Conservation (phyloP, 108 stramenopile species). For the Cylindrotheca closterium region DNA sequence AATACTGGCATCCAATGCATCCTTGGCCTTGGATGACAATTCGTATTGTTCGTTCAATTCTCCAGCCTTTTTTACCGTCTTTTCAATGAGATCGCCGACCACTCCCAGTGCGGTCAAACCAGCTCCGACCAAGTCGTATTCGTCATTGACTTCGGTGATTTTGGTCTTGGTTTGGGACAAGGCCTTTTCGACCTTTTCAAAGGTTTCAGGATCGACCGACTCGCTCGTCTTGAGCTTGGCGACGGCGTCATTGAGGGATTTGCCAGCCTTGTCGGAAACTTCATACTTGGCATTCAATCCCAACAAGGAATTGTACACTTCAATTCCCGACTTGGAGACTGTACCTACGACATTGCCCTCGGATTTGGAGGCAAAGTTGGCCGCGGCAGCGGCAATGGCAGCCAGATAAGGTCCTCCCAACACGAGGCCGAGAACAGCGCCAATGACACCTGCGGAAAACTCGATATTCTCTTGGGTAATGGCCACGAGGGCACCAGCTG, state of each 20-base stretch:
- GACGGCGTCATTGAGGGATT: constrained; percentile 58
- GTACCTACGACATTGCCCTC: constrained; percentile 74
- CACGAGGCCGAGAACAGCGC: constrained; percentile 69
- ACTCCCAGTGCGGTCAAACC: constrained; percentile 82
- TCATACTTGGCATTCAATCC: constrained; percentile 86
- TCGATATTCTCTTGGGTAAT: constrained; percentile 90
- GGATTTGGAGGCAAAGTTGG: constrained; percentile 84
- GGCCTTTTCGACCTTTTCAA: constrained; percentile 82
- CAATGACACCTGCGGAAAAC: constrained; percentile 85
- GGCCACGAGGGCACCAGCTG: constrained; percentile 61
- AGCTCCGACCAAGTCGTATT: constrained; percentile 87
- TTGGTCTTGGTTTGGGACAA: constrained; percentile 74
- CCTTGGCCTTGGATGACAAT: constrained; percentile 75
- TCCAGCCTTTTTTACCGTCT: constrained; percentile 78
- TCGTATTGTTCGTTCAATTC: constrained; percentile 86
- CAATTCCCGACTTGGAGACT: constrained; percentile 83
- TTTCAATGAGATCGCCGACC: constrained; percentile 85
- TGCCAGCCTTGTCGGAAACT: constrained; percentile 65
- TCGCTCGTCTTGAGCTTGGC: constrained; percentile 72
- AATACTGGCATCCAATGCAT: constrained; percentile 61
- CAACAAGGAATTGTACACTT: constrained; percentile 87
- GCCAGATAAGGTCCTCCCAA: constrained; percentile 70
- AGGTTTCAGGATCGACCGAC: constrained; percentile 63
- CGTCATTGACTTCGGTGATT: constrained; percentile 85
- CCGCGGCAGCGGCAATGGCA: constrained; percentile 58